Conservation (phyloP, 2,329 filamentous ascomycete genomes). For the Penicillium thymicola region DNA sequence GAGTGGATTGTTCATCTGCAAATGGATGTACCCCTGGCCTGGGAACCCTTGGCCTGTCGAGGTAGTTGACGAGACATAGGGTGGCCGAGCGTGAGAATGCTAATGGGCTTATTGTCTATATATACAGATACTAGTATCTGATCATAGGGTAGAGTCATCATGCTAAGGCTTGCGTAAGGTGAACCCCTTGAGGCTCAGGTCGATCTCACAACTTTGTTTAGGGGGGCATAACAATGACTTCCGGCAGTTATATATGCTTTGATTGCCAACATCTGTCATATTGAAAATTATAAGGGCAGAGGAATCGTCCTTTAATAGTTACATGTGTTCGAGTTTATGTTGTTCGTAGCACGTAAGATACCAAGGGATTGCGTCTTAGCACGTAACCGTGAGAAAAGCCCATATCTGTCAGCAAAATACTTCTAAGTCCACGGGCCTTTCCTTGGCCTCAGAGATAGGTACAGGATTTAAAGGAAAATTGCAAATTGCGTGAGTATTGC, state of each 20-base stretch:
- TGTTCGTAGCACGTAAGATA: neutral
- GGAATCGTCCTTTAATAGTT: neutral
- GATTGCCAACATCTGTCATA: neutral
- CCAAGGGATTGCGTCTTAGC: neutral
- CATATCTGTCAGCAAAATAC: neutral
- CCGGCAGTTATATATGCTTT: too few relatives aligned
- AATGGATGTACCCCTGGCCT: neutral
- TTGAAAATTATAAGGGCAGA: neutral
- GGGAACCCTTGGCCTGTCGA: neutral
- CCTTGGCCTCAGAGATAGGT: neutral
- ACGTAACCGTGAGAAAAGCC: neutral
- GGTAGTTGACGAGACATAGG: neutral
- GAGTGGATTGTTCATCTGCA: neutral
- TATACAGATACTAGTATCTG: neutral
- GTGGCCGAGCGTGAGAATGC: neutral
- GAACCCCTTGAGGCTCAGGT: neutral
- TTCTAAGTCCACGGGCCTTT: neutral
- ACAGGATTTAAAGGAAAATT: neutral
- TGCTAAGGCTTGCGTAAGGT: neutral
- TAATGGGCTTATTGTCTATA: neutral
- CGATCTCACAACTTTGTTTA: neutral
- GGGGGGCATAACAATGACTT: neutral
- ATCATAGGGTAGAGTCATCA: too few relatives aligned
- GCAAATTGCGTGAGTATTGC: neutral
- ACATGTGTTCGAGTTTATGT: slow-evolving; percentile 5